Evolutionary conservation across 345 rosid genomes (phyloP).

Genomic region (Turritis glabra): DNA sequence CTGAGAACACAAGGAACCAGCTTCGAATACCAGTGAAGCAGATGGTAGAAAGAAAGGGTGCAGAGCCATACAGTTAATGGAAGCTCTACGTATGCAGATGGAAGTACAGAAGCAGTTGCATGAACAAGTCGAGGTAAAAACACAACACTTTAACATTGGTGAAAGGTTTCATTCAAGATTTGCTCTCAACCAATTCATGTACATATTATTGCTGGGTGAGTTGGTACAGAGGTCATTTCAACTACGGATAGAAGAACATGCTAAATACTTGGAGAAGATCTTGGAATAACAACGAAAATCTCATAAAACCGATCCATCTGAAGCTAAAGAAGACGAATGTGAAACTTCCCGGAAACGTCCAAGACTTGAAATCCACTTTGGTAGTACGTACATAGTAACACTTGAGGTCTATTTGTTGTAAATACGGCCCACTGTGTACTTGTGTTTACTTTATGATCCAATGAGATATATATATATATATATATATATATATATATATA

Average conservation of each 20-base stretch:
- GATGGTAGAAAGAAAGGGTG: constrained; percentile 58
- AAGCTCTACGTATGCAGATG: constrained; percentile 65
- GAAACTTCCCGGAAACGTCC: no score
- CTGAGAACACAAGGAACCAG: constrained; percentile 55
- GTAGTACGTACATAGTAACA: background rate
- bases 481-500: no score
- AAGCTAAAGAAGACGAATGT: no score
- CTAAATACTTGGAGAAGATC: constrained; percentile 70
- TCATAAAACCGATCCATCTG: background rate
- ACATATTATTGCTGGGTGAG: background rate
- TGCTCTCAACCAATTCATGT: background rate
- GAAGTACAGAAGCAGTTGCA: constrained; percentile 76
- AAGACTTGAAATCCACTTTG: background rate
- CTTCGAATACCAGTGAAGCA: constrained; percentile 41
- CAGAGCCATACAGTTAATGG: constrained; percentile 49
- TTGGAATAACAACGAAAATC: constrained; percentile 72
- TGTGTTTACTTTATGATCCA: constrained; percentile 8
- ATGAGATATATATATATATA: background rate
- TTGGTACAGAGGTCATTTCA: constrained; percentile 68
- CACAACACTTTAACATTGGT: background rate
- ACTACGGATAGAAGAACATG: constrained; percentile 76
- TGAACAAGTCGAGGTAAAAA: constrained; percentile 65
- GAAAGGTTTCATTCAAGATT: background rate
- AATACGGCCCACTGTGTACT: no score
- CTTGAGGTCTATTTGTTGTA: constrained; percentile 11